Conservation (phyloP, 495 filamentous ascomycete genomes). For the Cairneyella variabilis region DNA sequence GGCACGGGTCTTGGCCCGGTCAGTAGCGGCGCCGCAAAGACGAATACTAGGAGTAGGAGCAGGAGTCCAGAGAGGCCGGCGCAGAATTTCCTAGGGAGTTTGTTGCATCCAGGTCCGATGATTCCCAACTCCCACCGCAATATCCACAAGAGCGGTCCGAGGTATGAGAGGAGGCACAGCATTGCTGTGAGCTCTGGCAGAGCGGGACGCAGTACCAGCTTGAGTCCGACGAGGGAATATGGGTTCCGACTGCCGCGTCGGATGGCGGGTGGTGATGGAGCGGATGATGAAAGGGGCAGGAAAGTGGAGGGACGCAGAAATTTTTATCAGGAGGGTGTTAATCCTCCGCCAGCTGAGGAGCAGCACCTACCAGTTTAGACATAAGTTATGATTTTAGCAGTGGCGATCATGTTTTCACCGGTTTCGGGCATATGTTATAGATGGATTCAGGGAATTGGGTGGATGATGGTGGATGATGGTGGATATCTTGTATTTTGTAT, state of each 20-base stretch:
- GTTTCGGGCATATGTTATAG: too few relatives aligned
- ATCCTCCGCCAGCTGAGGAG: conserved; percentile 11
- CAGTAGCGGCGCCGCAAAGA: conserved; percentile 7
- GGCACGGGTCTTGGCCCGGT: background rate
- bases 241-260: background rate
- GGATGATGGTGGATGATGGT: too few relatives aligned
- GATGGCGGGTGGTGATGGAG: background rate
- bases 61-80: background rate
- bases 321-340: conserved; percentile 19
- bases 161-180: conserved; percentile 6
- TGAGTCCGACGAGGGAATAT: background rate
- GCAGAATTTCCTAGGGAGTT: conserved; percentile 16
- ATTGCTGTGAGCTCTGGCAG: too few relatives aligned
- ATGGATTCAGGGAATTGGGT: too few relatives aligned
- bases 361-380: too few relatives aligned
- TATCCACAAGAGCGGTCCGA: background rate
- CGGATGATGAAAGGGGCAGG: background rate
- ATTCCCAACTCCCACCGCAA: conserved; percentile 18
- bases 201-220: background rate
- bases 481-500: too few relatives aligned
- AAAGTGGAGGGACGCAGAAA: conserved; percentile 13
- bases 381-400: background rate
- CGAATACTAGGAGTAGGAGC: background rate
- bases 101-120: conserved; percentile 25
- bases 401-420: too few relatives aligned